phyloP scores from a whole-genome alignment of 2,329 filamentous ascomycete species.

The Colletotrichum simmondsii region DNA sequence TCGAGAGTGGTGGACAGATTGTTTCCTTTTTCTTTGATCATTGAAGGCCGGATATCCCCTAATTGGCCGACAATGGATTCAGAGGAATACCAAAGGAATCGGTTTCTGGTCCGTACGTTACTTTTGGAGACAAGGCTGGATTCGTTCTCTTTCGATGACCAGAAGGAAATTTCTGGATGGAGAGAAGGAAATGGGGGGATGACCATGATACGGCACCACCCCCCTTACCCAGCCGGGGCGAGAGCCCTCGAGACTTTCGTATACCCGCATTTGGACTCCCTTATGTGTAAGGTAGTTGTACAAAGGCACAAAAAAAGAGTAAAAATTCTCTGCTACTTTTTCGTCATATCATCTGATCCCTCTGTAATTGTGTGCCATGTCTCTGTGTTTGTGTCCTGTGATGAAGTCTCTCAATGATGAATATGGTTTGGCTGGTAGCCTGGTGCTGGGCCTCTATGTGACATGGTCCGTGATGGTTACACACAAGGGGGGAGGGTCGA shows the following conservation, averaged over 20 bases:
- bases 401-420: neutral
- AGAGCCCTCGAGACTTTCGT: slow-evolving; percentile 18
- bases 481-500: neutral
- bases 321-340: slow-evolving; percentile 42
- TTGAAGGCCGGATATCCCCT: slow-evolving; percentile 33
- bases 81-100: neutral
- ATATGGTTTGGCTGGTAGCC: too few relatives aligned
- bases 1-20: slow-evolving; percentile 15
- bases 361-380: neutral
- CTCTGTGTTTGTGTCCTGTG: neutral
- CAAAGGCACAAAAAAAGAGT: slow-evolving; percentile 51
- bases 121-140: slow-evolving; percentile 34
- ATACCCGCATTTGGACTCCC: slow-evolving; percentile 31
- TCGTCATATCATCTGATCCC: neutral
- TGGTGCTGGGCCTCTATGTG: neutral
- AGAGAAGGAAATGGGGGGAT: slow-evolving; percentile 8
- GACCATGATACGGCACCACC: slow-evolving; percentile 27
- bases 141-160: slow-evolving; percentile 6
- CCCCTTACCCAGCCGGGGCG: slow-evolving; percentile 16
- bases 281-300: slow-evolving; percentile 52
- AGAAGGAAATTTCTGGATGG: slow-evolving; percentile 22
- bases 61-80: slow-evolving; percentile 24
- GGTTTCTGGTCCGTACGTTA: slow-evolving; percentile 12
- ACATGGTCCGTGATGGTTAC: neutral
- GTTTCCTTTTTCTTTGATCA: neutral